Percentiles rank a stretch among this genome's conserved stretches.
Evolutionary conservation across 2,329 filamentous ascomycete genomes (phyloP).

Genomic region (Byssoonygena ceratinophila): DNA sequence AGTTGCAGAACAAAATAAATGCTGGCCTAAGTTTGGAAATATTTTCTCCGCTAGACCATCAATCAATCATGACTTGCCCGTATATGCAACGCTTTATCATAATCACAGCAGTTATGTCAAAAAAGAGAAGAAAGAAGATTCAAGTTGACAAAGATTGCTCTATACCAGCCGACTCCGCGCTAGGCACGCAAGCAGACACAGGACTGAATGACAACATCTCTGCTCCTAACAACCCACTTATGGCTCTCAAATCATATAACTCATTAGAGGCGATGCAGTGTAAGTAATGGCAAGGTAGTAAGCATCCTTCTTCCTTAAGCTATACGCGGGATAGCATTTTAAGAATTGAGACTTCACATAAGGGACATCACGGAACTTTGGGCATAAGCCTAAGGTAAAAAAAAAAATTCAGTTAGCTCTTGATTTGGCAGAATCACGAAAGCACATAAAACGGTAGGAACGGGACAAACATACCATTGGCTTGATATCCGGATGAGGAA

Average conservation of each 20-base stretch:
- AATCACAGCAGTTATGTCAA: not conserved
- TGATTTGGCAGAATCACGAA: not conserved
- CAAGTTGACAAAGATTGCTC: not conserved
- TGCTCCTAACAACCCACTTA: not conserved
- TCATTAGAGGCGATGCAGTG: not conserved
- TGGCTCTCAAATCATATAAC: not conserved
- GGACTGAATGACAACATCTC: not conserved
- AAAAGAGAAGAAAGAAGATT: not conserved
- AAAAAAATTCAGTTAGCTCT: not conserved
- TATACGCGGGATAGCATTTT: not conserved
- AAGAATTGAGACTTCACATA: slow-evolving; percentile 17
- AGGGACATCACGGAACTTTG: slow-evolving; percentile 31
- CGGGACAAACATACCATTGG: slow-evolving; percentile 56
- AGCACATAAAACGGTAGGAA: not conserved
- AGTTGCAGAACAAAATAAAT: not conserved
- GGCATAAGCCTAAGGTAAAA: slow-evolving; percentile 36
- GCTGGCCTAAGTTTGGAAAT: too few relatives aligned
- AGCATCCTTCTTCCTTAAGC: not conserved
- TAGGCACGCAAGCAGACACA: not conserved
- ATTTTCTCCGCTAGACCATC: too few relatives aligned
- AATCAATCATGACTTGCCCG: not conserved
- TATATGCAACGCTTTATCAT: not conserved
- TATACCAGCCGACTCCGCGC: slow-evolving; percentile 7
- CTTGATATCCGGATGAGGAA: slow-evolving; percentile 88
- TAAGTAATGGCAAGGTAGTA: not conserved